These are phyloP conservation scores for Boletus vermiculosoides DNA, from an alignment of 768 basidiomycete species.

Conservation along the genomic window DNA sequence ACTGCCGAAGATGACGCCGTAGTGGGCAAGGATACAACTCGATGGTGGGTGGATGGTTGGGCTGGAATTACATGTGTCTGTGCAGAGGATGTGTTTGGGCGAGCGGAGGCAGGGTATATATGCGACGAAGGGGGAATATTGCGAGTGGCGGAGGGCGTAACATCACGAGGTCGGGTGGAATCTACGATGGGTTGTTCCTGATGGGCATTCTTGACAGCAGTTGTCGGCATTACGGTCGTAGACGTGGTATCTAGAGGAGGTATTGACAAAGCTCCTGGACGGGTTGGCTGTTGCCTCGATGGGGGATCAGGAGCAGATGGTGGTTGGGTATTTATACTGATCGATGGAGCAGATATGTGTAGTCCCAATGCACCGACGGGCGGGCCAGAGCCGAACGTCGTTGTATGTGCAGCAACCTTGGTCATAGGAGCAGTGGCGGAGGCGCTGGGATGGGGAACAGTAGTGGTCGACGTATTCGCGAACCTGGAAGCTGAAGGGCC, in stretches of 20 bases:
- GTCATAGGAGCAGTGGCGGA: slow-evolving; percentile 4
- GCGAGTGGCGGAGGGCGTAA: slow-evolving; percentile 16
- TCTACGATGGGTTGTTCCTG: slow-evolving; percentile 25
- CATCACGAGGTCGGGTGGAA: slow-evolving; percentile 24
- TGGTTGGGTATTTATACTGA: slow-evolving; percentile 9
- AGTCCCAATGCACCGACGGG: slow-evolving; percentile 6
- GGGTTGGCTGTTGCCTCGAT: slow-evolving; percentile 21
- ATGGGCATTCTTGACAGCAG: slow-evolving; percentile 15
- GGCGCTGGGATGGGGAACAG: not conserved
- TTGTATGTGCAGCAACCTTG: slow-evolving; percentile 8
- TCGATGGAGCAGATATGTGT: slow-evolving; percentile 6
- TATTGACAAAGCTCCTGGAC: slow-evolving; percentile 11
- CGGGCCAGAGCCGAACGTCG: slow-evolving; percentile 4
- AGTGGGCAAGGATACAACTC: slow-evolving; percentile 37
- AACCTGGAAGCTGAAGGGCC: slow-evolving; percentile 9
- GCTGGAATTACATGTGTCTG: slow-evolving; percentile 22
- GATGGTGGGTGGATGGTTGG: slow-evolving; percentile 33
- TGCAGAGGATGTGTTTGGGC: slow-evolving; percentile 19
- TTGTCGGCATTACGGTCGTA: slow-evolving; percentile 11
- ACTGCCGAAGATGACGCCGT: slow-evolving; percentile 14
- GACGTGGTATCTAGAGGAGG: slow-evolving; percentile 18
- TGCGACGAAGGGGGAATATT: slow-evolving; percentile 21
- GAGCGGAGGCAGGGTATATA: slow-evolving; percentile 24
- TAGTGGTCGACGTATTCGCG: slow-evolving; percentile 3
- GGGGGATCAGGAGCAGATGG: slow-evolving; percentile 16